Base-by-base conservation (phyloP, 352 stramenopile genomes). In the Plasmopara halstedii region DNA sequence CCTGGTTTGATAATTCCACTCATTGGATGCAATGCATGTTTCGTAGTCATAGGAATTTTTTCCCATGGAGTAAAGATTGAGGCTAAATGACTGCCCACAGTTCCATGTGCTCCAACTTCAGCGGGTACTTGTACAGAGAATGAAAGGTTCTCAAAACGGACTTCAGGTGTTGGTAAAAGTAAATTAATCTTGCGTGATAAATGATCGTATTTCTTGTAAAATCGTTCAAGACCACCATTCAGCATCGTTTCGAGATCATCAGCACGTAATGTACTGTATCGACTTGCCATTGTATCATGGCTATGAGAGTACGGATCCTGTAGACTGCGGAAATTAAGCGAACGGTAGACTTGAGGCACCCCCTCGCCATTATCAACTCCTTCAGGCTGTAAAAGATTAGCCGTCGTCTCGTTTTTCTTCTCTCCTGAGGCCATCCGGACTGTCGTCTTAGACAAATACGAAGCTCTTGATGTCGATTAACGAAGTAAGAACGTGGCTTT, bases 181-280 rank as follows among this genome's bases (percentile, higher is more conserved):
- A 64, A 19, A 34, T 88, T 85, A 42, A 86, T 64, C 56, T 86
- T 85, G 26, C 58, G 62, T 4, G 71, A 87, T 2, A 85, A 21
- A 46, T 85, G 67, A 48, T 85, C 58, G 65, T 87, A 89, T 53
- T 90, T 89, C 48, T 85, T 81, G 66, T 89, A 89, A 53, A 89
- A 89, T 14, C 57, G 62, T 31, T 90, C 78, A 3, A 90, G 57
- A 0, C 78, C 78, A 18, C 78, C 78, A 33, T 68, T 67, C 1
- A 89, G 60, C 56, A 64, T 87, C 20, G 56, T 72, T 42, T 87
- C 78, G 18, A 89, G 46, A 44, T 86, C 65, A 26, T 81, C 72
- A 25, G 77, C 70, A 11, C 76, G 65, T 38, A 88, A 57, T 23
- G 77, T 64, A 31, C 55, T 64, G 42, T 59, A 64, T 17, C 46